Conservation (phyloP, 768 basidiomycete species). For the Mycena indigotica region DNA sequence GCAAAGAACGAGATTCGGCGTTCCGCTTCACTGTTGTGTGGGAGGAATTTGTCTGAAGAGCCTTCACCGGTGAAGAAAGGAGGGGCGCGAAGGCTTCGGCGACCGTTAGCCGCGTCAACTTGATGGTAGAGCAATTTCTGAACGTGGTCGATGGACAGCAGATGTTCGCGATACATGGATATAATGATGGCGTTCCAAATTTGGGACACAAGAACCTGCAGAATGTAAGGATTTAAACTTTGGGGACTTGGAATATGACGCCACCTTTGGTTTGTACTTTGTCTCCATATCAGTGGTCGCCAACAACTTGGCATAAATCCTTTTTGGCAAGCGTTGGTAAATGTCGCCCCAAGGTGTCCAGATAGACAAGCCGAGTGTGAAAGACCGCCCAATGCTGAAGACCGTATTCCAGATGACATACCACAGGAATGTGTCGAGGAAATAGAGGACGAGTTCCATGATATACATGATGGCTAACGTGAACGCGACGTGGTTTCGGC, state of each 20-base stretch:
- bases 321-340: constrained; percentile 91
- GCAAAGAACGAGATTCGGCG: constrained; percentile 99
- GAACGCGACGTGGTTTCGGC: constrained; percentile 92
- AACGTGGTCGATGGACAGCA: constrained; percentile 98
- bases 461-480: constrained; percentile 97
- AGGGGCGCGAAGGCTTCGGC: constrained; percentile 90
- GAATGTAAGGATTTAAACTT: constrained; percentile 2
- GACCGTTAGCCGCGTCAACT: constrained; percentile 75
- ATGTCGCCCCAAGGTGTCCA: constrained; percentile 99
- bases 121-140: constrained; percentile 98
- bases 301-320: constrained; percentile 94
- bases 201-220: constrained; percentile 92
- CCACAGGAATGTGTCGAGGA: constrained; percentile 99
- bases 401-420: constrained; percentile 99
- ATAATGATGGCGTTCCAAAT: constrained; percentile 99
- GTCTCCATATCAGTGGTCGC: constrained; percentile 96
- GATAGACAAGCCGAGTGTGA: constrained; percentile 89
- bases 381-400: constrained; percentile 84
- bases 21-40: constrained; percentile 91
- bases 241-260: not conserved
- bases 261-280: constrained; percentile 99
- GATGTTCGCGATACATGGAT: constrained; percentile 98
- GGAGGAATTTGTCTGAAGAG: constrained; percentile 86
- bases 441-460: constrained; percentile 97
- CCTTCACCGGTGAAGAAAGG: constrained; percentile 97